phyloP scores from a whole-genome alignment of 2,329 filamentous ascomycete genomes.

The Hypoxylon sp. region DNA sequence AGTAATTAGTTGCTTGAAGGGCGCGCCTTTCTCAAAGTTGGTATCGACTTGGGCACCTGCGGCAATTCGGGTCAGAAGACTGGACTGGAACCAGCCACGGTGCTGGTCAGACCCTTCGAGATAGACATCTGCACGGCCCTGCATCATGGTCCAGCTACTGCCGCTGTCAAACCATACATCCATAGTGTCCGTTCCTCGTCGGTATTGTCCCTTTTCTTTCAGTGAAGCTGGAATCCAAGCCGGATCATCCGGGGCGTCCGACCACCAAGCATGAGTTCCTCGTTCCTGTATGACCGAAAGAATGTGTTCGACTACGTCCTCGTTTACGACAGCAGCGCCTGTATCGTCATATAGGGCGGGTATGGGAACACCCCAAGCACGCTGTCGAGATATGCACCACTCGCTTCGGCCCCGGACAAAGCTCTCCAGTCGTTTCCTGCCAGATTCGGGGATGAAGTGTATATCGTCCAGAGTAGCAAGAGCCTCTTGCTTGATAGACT shows the following conservation, averaged over 20 bases:
- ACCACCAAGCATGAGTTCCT: slow-evolving; percentile 95
- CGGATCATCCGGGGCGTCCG: slow-evolving; percentile 78
- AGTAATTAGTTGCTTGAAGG: slow-evolving; percentile 90
- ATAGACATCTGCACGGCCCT: slow-evolving; percentile 80
- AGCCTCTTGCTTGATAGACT: slow-evolving; percentile 79
- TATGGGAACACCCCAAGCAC: slow-evolving; percentile 96
- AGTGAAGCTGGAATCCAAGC: slow-evolving; percentile 81
- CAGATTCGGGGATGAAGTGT: slow-evolving; percentile 80
- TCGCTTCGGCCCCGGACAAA: slow-evolving; percentile 90
- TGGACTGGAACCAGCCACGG: slow-evolving; percentile 98
- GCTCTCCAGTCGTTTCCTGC: slow-evolving; percentile 80
- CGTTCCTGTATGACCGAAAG: slow-evolving; percentile 80
- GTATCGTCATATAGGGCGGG: slow-evolving; percentile 83
- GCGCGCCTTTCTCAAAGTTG: slow-evolving; percentile 61
- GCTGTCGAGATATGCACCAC: slow-evolving; percentile 97
- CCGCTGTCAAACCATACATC: slow-evolving; percentile 99
- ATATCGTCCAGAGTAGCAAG: slow-evolving; percentile 77
- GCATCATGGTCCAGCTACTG: slow-evolving; percentile 82
- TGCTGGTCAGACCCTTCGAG: slow-evolving; percentile 96
- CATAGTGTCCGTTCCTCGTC: slow-evolving; percentile 93
- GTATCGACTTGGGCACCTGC: slow-evolving; percentile 60
- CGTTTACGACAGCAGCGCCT: slow-evolving; percentile 81
- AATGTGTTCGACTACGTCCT: slow-evolving; percentile 84
- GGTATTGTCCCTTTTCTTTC: slow-evolving; percentile 65
- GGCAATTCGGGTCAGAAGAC: slow-evolving; percentile 86